These are phyloP conservation scores for Ogataea corticis DNA, from an alignment of 805 yeast genomes.

Conservation along the genomic window DNA sequence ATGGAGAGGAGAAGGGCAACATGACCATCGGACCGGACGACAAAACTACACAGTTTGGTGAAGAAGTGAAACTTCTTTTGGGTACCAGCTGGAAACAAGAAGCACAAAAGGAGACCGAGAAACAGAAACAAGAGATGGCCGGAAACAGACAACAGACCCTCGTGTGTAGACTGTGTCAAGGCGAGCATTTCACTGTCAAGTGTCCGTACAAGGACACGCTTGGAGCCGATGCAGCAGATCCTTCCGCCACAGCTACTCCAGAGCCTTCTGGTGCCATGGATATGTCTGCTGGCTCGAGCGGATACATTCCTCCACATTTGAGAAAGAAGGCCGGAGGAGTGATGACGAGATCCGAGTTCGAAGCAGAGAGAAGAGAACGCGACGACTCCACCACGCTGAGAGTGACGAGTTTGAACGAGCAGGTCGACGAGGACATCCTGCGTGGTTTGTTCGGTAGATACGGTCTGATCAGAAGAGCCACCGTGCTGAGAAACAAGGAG, in stretches of 20 bases:
- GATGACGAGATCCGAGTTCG: slow-evolving; percentile 25
- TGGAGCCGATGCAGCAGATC: slow-evolving; percentile 41
- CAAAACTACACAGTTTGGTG: slow-evolving; percentile 86
- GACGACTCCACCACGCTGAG: slow-evolving; percentile 88
- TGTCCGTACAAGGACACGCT: slow-evolving; percentile 95
- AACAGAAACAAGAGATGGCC: slow-evolving; percentile 44
- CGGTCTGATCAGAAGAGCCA: slow-evolving; percentile 72
- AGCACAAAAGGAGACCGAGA: slow-evolving; percentile 68
- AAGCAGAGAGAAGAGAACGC: slow-evolving; percentile 49
- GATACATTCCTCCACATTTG: slow-evolving; percentile 65
- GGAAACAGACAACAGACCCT: slow-evolving; percentile 58
- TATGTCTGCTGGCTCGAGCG: slow-evolving; percentile 29
- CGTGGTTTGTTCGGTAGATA: slow-evolving; percentile 69
- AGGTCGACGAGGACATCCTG: slow-evolving; percentile 79
- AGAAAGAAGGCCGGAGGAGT: slow-evolving; percentile 44
- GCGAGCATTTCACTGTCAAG: slow-evolving; percentile 88
- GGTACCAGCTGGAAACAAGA: slow-evolving; percentile 76
- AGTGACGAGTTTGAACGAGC: slow-evolving; percentile 85
- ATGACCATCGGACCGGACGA: slow-evolving; percentile 84
- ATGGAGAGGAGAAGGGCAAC: slow-evolving; percentile 72
- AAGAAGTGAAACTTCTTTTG: slow-evolving; percentile 72
- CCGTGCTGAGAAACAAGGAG: slow-evolving; percentile 85
- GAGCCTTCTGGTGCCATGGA: slow-evolving; percentile 19
- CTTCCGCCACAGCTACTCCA: slow-evolving; percentile 19
- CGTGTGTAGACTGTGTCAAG: slow-evolving; percentile 88